phyloP scores from a whole-genome alignment of 495 filamentous ascomycete species.

The Filosporella fistucella region DNA sequence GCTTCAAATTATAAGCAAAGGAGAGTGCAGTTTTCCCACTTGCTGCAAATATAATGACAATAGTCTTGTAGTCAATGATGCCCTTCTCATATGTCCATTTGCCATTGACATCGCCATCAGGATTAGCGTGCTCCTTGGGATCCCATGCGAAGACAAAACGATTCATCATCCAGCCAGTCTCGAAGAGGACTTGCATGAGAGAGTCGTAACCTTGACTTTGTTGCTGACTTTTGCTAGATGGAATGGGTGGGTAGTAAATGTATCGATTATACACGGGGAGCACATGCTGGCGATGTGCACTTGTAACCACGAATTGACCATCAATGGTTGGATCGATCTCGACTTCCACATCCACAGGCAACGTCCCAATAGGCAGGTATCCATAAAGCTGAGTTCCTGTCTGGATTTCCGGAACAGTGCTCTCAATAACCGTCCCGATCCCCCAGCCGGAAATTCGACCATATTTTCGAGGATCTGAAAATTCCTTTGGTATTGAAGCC shows the following conservation, averaged over 20 bases:
- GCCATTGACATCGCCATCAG: conserved; percentile 23
- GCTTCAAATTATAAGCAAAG: conserved; percentile 34
- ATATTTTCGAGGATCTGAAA: conserved; percentile 42
- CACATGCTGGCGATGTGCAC: conserved; percentile 35
- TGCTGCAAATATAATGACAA: conserved; percentile 37
- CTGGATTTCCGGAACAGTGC: conserved; percentile 29
- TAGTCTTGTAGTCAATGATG: conserved; percentile 30
- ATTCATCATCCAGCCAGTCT: conserved; percentile 42
- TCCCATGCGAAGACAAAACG: conserved; percentile 39
- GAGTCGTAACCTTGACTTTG: conserved; percentile 34
- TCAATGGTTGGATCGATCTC: background rate
- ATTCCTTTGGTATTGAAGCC: conserved; percentile 41
- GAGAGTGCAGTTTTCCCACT: conserved; percentile 45
- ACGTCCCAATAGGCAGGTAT: conserved; percentile 37
- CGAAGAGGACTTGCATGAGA: conserved; percentile 37
- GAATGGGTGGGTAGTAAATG: conserved; percentile 22
- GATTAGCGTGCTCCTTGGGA: conserved; percentile 29
- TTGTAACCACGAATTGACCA: conserved; percentile 38
- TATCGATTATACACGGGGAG: conserved; percentile 53
- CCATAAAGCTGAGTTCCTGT: conserved; percentile 31
- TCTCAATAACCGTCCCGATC: conserved; percentile 44
- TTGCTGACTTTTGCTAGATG: conserved; percentile 11
- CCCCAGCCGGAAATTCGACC: conserved; percentile 56
- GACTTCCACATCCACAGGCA: conserved; percentile 28
- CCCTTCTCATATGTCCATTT: conserved; percentile 40